phyloP scores from a whole-genome alignment of 148 eudicot species.

The Limonium bicolor region DNA sequence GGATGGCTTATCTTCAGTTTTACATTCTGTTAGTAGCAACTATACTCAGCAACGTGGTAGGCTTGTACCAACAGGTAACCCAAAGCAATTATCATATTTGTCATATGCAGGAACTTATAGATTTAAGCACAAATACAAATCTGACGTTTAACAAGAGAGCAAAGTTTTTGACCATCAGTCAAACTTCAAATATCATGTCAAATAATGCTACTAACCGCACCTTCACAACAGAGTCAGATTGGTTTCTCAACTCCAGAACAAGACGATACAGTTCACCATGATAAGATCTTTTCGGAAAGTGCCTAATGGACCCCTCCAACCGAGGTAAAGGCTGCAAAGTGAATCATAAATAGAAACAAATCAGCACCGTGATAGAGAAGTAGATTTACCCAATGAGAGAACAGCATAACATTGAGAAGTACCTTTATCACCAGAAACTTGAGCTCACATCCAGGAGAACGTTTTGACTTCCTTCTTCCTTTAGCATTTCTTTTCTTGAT shows the following conservation, averaged over 20 bases:
- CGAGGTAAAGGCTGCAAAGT: constrained; percentile 57
- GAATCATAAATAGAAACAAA: constrained; percentile 1
- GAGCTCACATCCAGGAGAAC: constrained; percentile 26
- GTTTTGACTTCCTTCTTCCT: constrained; percentile 41
- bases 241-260: constrained; percentile 66
- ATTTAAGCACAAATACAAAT: no score
- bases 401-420: neutral
- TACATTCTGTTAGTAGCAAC: constrained; percentile 54
- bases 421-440: constrained; percentile 85
- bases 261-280: constrained; percentile 70
- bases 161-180: no score
- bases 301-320: constrained; percentile 59
- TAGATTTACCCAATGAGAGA: neutral
- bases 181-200: no score
- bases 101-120: no score
- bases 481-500: constrained; percentile 37
- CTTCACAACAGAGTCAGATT: constrained; percentile 55
- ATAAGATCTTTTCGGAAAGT: constrained; percentile 59
- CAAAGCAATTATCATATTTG: no score
- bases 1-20: constrained; percentile 78
- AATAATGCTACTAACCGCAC: constrained; percentile 15
- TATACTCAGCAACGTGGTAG: neutral
- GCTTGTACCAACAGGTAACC: neutral
- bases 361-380: neutral
- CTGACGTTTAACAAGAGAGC: no score